Evolutionary conservation across 1,284 basidiomycete genomes (phyloP).

Genomic region (Apiotrichum montevideense): DNA sequence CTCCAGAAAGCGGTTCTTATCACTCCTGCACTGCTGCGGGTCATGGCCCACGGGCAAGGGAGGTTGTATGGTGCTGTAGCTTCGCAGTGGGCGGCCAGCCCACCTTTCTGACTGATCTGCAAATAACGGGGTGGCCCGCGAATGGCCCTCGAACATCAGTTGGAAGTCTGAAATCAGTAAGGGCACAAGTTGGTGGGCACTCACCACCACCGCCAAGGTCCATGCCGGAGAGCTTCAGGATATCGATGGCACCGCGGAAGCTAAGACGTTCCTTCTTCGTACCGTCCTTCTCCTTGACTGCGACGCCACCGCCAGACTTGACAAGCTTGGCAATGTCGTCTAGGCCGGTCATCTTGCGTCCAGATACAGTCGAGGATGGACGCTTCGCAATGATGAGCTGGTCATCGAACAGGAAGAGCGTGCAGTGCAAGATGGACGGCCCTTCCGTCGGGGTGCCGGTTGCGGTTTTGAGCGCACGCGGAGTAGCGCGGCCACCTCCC

Average conservation of each 20-base stretch:
- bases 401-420: conserved; percentile 91
- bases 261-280: conserved; percentile 69
- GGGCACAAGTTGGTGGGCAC: conserved; percentile 21
- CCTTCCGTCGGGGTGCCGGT: conserved; percentile 6
- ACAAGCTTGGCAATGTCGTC: conserved; percentile 75
- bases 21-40: conserved; percentile 56
- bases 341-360: conserved; percentile 68
- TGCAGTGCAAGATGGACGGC: conserved; percentile 62
- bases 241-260: conserved; percentile 78
- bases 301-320: conserved; percentile 50
- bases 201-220: conserved; percentile 77
- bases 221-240: conserved; percentile 74
- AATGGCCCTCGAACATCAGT: conserved; percentile 56
- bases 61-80: conserved; percentile 65
- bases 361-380: conserved; percentile 65
- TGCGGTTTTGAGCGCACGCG: neutral
- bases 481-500: conserved; percentile 28
- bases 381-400: conserved; percentile 88
- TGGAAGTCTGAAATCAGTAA: conserved; percentile 62
- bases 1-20: conserved; percentile 76
- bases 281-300: conserved; percentile 39
- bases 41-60: conserved; percentile 60
- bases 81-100: conserved; percentile 73
- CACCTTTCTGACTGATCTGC: conserved; percentile 72
- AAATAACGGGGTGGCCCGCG: conserved; percentile 57